Base-by-base conservation (phyloP, 164 flowering plant genomes). In the Tetrastigma voinierianum region DNA sequence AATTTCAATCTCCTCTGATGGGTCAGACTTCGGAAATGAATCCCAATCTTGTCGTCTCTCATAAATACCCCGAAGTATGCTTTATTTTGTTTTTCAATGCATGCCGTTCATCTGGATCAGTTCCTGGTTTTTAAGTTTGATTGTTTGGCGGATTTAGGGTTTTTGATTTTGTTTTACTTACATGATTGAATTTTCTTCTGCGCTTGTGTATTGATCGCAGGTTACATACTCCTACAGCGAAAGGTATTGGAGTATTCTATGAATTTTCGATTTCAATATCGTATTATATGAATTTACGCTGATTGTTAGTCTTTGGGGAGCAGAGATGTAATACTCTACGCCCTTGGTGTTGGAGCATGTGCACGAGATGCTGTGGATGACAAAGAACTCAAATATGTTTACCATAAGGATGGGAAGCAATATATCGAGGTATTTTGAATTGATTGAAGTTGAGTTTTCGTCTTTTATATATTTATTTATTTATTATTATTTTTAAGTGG, bases 321-420 rank as follows among this genome's bases (percentile, higher is more conserved):
- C 68, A 94, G 97, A 80, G 98, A 95, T 81, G 96, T 71, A 18
- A 90, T 81, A n/a, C 59, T 90, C 12, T 91, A 91, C 80, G 97
- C 98, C 12, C 82, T 95, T 72, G 98, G 98, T 25, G 69, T 95
- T 57, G 98, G 98, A 69, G 96, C 94, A 12, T 95, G 98, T 64
- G 77, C 72, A n/a, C 59, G 71, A 43, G 80, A 90, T 73, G 91
- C 97, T 6, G 56, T 89, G 52, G 96, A 90, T 78, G 82, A 77
- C 17, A 81, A 84, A 56, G 97, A 95, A 78, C 89, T 95, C 62
- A 95, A 89, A 71, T 95, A 82, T 78, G 92, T 92, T 56, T 87
- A 90, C 83, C 89, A 91, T 77, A 69, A 82, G 62, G 67, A 86
- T 63, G 97, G 96, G 1, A 96, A 83, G 70, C 69, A 87, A 47